phyloP scores from a whole-genome alignment of 352 stramenopile genomes.

The Pythium insidiosum region DNA sequence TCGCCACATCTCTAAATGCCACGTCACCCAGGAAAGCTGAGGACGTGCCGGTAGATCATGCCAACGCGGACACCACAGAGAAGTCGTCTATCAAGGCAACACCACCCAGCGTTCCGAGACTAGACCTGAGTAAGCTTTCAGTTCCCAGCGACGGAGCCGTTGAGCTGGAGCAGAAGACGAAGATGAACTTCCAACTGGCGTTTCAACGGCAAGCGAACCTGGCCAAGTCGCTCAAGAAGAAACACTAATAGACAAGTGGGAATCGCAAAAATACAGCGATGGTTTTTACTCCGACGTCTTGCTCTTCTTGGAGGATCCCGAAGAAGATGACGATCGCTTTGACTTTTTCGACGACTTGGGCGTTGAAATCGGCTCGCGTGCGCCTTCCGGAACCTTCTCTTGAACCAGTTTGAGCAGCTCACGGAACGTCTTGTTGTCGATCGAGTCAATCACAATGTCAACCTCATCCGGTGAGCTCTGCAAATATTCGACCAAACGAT shows the following conservation, averaged over 20 bases:
- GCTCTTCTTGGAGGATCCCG: constrained; percentile 43
- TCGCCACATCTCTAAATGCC: constrained; percentile 16
- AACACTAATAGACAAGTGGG: constrained; percentile 13
- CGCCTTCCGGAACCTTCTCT: constrained; percentile 63
- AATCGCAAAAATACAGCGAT: no score
- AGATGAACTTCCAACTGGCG: constrained; percentile 33
- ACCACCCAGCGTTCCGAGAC: constrained; percentile 5
- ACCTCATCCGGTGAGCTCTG: constrained; percentile 80
- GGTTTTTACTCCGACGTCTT: constrained; percentile 44
- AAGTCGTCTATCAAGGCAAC: neutral
- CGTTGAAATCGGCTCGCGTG: constrained; percentile 46
- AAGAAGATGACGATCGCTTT: constrained; percentile 15
- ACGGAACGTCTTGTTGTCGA: constrained; percentile 85
- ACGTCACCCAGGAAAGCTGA: neutral
- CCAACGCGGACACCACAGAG: neutral
- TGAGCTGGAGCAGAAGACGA: constrained; percentile 7
- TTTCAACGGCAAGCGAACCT: constrained; percentile 46
- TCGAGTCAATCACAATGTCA: constrained; percentile 84
- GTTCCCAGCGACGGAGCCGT: no score
- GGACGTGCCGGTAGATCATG: neutral
- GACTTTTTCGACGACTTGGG: constrained; percentile 48
- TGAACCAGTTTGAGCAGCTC: constrained; percentile 76
- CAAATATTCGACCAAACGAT: neutral
- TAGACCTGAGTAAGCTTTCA: no score
- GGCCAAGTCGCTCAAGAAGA: constrained; percentile 40